phyloP scores from a whole-genome alignment of 1,284 basidiomycete genomes.

The Papiliotrema flavescens region DNA sequence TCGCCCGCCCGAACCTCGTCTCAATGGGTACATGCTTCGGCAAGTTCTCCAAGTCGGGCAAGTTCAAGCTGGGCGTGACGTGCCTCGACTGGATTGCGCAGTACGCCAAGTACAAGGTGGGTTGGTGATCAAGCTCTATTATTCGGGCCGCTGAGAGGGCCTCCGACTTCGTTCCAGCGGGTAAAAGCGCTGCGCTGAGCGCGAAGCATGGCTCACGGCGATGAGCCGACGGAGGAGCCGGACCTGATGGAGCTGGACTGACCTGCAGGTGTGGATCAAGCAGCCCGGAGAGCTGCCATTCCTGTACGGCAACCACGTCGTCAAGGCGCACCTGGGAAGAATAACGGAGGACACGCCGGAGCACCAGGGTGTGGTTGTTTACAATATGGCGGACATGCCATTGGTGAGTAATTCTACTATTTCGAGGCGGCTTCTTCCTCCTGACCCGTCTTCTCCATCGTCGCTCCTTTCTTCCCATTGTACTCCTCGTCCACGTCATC shows the following conservation, averaged over 20 bases:
- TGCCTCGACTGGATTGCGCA: slow-evolving; percentile 89
- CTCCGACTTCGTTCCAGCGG: neutral
- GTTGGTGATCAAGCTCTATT: slow-evolving; percentile 7
- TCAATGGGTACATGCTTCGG: slow-evolving; percentile 95
- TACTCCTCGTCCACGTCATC: neutral
- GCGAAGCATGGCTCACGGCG: too few relatives aligned
- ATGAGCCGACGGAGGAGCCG: too few relatives aligned
- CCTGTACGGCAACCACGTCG: slow-evolving; percentile 96
- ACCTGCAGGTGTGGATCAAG: slow-evolving; percentile 93
- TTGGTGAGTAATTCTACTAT: slow-evolving; percentile 58
- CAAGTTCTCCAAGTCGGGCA: slow-evolving; percentile 95
- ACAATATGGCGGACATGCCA: slow-evolving; percentile 90
- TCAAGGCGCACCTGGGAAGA: slow-evolving; percentile 97
- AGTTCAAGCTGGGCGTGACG: slow-evolving; percentile 96
- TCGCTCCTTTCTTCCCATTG: neutral
- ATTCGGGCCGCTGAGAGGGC: neutral
- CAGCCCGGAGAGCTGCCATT: slow-evolving; percentile 99
- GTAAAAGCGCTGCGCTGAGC: too few relatives aligned
- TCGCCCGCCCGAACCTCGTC: slow-evolving; percentile 88
- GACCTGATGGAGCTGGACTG: too few relatives aligned
- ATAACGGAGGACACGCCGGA: slow-evolving; percentile 99
- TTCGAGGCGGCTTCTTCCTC: too few relatives aligned
- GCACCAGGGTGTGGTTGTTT: slow-evolving; percentile 96
- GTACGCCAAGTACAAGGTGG: slow-evolving; percentile 96
- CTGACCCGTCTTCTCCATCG: neutral